Conservation (phyloP, 2,329 filamentous ascomycete genomes). For the Nemania diffusa region DNA sequence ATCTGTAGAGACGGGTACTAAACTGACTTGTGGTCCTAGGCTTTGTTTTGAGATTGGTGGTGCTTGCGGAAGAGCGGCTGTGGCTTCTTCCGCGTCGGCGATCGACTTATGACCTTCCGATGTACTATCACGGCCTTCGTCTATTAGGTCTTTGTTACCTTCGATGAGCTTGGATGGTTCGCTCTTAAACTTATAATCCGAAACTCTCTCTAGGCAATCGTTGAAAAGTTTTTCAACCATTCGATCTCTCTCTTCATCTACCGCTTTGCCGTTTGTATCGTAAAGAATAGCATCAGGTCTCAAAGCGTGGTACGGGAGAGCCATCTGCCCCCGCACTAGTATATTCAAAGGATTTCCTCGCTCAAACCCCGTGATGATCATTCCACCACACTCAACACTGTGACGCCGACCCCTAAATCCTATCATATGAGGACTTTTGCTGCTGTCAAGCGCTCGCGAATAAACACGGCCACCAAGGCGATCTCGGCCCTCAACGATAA, state of each 20-base stretch:
- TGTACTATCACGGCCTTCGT: slow-evolving; percentile 81
- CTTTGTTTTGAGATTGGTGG: slow-evolving; percentile 65
- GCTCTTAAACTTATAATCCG: slow-evolving; percentile 86
- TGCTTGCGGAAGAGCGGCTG: slow-evolving; percentile 68
- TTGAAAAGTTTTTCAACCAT: slow-evolving; percentile 94
- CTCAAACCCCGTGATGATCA: slow-evolving; percentile 98
- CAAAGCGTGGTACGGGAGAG: slow-evolving; percentile 84
- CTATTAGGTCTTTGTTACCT: slow-evolving; percentile 83
- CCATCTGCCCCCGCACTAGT: slow-evolving; percentile 89
- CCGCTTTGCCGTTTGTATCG: slow-evolving; percentile 80
- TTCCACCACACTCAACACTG: slow-evolving; percentile 96
- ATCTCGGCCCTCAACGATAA: slow-evolving; percentile 86
- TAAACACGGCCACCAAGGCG: slow-evolving; percentile 94
- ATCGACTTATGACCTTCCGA: slow-evolving; percentile 78
- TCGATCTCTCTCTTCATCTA: slow-evolving; percentile 81
- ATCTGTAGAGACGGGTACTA: slow-evolving; percentile 73
- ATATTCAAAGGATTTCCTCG: slow-evolving; percentile 93
- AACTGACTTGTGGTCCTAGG: slow-evolving; percentile 62
- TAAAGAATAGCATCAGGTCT: slow-evolving; percentile 87
- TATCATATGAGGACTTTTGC: slow-evolving; percentile 61
- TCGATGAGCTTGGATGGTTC: slow-evolving; percentile 76
- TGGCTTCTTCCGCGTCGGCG: slow-evolving; percentile 76
- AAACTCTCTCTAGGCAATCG: slow-evolving; percentile 90
- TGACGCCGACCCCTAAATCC: slow-evolving; percentile 69
- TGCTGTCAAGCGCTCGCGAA: slow-evolving; percentile 76